Percentiles rank a stretch among this genome's conserved stretches.
phyloP scores from a whole-genome alignment of 2,329 filamentous ascomycete genomes.

The Xylariomycetidae sp. region DNA sequence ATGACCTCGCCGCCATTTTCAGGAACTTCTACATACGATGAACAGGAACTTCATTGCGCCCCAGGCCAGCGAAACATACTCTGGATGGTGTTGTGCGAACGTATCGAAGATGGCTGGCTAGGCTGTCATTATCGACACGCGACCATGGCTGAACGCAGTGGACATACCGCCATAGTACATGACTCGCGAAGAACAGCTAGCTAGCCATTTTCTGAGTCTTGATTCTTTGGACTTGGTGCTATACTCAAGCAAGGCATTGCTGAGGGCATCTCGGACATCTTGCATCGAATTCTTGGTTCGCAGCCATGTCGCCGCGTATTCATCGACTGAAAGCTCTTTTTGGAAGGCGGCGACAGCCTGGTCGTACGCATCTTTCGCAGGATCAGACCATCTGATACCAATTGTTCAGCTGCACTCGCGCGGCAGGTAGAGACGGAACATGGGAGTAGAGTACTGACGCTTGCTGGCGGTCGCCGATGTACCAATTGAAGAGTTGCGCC shows the following conservation, averaged over 20 bases:
- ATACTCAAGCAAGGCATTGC: background rate
- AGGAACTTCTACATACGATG: constrained; percentile 2
- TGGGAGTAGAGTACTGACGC: no score
- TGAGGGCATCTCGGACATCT: constrained; percentile 1
- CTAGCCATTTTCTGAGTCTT: constrained; percentile 1
- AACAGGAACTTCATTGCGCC: constrained; percentile 8
- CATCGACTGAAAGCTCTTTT: constrained; percentile 1
- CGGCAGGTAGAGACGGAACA: no score
- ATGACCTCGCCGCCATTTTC: background rate
- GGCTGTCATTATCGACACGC: background rate
- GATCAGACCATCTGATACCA: constrained; percentile 2
- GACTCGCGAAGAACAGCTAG: constrained; percentile 1
- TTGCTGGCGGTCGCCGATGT: no score
- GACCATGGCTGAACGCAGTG: background rate
- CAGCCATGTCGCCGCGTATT: constrained; percentile 1
- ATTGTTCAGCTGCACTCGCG: no score
- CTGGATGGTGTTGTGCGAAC: constrained; percentile 5
- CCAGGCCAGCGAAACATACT: constrained; percentile 9
- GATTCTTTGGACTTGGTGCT: background rate
- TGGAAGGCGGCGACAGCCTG: background rate
- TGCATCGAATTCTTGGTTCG: constrained; percentile 1
- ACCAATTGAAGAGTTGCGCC: no score
- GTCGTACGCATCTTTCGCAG: constrained; percentile 3
- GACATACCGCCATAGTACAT: constrained; percentile 3
- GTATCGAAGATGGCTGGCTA: constrained; percentile 3